Evolutionary conservation across 257 asterid genomes (phyloP).

Genomic region (Osmanthus fragrans): DNA sequence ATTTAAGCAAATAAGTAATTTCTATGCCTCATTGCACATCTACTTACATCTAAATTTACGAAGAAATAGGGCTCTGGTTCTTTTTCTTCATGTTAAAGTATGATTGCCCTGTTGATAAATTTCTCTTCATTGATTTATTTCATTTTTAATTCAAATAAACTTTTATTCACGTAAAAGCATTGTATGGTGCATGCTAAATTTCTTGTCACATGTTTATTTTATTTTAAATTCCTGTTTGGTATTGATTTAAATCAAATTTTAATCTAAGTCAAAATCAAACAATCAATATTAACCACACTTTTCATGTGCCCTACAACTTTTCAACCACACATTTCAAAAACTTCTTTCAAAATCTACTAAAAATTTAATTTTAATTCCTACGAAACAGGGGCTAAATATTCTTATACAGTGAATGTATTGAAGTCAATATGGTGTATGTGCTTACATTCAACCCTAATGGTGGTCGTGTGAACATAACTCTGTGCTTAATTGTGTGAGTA

Average conservation of each 20-base stretch:
- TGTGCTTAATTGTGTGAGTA: not conserved
- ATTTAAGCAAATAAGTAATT: not conserved
- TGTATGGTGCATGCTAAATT: not conserved
- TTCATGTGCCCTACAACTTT: too few species aligned
- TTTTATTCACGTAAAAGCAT: not conserved
- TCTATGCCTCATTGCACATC: not conserved
- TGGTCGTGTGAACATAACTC: not conserved
- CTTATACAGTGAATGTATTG: not conserved
- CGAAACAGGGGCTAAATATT: not conserved
- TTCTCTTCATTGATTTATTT: not conserved
- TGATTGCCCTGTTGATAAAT: not conserved
- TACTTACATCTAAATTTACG: not conserved
- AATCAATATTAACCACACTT: too few species aligned
- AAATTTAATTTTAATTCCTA: too few species aligned
- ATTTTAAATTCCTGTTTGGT: not conserved
- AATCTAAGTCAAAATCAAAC: too few species aligned
- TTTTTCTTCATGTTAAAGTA: conserved; percentile 5
- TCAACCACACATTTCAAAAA: too few species aligned
- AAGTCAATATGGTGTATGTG: not conserved
- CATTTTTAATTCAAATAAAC: not conserved
- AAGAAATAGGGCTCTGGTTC: not conserved
- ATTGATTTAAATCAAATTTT: too few species aligned
- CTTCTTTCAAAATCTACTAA: too few species aligned
- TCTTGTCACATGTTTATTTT: not conserved
- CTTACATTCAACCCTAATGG: not conserved